These are phyloP conservation scores for Colletotrichum coccodes DNA, from an alignment of 2,329 filamentous ascomycete species.

Conservation along the genomic window DNA sequence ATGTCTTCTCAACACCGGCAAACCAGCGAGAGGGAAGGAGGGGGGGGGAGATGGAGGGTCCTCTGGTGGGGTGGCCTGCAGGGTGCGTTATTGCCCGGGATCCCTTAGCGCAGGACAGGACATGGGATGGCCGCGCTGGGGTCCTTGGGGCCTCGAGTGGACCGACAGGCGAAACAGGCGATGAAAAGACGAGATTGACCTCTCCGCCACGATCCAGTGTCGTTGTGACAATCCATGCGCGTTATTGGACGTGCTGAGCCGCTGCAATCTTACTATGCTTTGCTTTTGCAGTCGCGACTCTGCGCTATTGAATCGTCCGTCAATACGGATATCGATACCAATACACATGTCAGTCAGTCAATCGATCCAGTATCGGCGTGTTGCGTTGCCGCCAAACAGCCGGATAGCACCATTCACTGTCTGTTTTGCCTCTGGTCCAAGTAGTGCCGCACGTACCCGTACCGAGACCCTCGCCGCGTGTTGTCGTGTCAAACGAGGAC, in stretches of 20 bases:
- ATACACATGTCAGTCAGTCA: neutral
- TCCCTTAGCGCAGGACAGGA: conserved; percentile 23
- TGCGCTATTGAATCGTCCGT: conserved; percentile 24
- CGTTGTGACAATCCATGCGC: conserved; percentile 28
- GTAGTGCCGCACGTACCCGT: conserved; percentile 17
- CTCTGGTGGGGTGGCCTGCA: conserved; percentile 3
- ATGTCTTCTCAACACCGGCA: neutral
- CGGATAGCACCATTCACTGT: neutral
- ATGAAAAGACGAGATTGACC: conserved; percentile 31
- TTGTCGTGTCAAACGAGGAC: neutral
- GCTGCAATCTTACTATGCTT: conserved; percentile 29
- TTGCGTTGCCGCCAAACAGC: neutral
- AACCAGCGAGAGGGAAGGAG: neutral
- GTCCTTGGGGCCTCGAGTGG: conserved; percentile 19
- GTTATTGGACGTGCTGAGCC: conserved; percentile 11
- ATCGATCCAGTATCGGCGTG: neutral
- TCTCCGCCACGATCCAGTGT: conserved; percentile 31
- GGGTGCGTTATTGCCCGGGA: conserved; percentile 2
- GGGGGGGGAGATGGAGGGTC: conserved; percentile 1
- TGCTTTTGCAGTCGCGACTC: conserved; percentile 22
- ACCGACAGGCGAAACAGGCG: conserved; percentile 25
- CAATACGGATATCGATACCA: neutral
- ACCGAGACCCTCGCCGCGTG: neutral
- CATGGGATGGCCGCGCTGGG: conserved; percentile 24
- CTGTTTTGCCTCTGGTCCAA: neutral